phyloP scores from a whole-genome alignment of 2,329 filamentous ascomycete genomes.

The Sclerotinia borealis region DNA sequence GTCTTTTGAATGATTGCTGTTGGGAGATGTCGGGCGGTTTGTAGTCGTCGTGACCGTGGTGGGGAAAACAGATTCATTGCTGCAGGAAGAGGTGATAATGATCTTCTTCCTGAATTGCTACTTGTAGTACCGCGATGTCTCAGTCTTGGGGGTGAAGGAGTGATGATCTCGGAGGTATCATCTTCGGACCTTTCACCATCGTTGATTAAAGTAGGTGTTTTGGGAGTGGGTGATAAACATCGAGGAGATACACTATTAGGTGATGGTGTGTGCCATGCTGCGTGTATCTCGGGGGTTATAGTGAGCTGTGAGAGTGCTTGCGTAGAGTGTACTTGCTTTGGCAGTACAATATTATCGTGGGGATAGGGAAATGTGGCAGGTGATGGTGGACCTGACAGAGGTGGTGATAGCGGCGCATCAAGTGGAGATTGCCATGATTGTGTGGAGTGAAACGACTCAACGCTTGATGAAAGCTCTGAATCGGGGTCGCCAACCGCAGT shows the following conservation, averaged over 20 bases:
- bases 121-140: constrained; percentile 50
- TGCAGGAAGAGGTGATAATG: constrained; percentile 61
- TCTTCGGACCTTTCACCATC: constrained; percentile 39
- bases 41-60: constrained; percentile 36
- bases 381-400: constrained; percentile 38
- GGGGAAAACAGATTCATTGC: constrained; percentile 60
- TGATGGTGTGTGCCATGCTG: constrained; percentile 21
- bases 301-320: constrained; percentile 34
- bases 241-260: constrained; percentile 14
- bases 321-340: constrained; percentile 31
- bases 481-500: constrained; percentile 25
- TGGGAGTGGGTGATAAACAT: constrained; percentile 28
- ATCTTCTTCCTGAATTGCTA: constrained; percentile 47
- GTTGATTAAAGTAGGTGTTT: constrained; percentile 39
- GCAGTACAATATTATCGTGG: constrained; percentile 37
- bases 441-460: constrained; percentile 50
- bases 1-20: constrained; percentile 70
- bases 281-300: constrained; percentile 22
- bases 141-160: constrained; percentile 27
- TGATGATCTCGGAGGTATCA: constrained; percentile 34
- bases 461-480: constrained; percentile 40
- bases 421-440: constrained; percentile 46
- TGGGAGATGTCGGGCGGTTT: constrained; percentile 47
- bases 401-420: constrained; percentile 38
- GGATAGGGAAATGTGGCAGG: constrained; percentile 36